Evolutionary conservation across 768 basidiomycete species (phyloP).

Genomic region (Clavulina sp.): DNA sequence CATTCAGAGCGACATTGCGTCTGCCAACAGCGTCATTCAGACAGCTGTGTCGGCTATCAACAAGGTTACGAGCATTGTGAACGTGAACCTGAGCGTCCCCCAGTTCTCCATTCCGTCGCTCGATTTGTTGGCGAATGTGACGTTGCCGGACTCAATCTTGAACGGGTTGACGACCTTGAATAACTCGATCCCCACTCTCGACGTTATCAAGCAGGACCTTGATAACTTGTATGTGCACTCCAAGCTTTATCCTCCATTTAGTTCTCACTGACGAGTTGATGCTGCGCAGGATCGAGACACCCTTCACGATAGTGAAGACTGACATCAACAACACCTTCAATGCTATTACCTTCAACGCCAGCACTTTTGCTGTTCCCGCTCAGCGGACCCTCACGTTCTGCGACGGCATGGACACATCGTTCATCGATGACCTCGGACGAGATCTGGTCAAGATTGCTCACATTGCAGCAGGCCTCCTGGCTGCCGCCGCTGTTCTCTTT

Average conservation of each 20-base stretch:
- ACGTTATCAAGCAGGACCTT: constrained; percentile 51
- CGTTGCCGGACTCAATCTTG: constrained; percentile 62
- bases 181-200: constrained; percentile 57
- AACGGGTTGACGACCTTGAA: constrained; percentile 62
- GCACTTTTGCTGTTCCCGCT: constrained; percentile 58
- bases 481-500: constrained; percentile 52
- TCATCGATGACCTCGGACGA: constrained; percentile 68
- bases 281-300: constrained; percentile 23
- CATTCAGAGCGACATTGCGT: constrained; percentile 52
- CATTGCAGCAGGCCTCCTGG: constrained; percentile 60
- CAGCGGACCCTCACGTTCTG: constrained; percentile 61
- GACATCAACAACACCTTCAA: constrained; percentile 80
- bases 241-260: neutral
- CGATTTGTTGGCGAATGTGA: constrained; percentile 53
- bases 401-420: constrained; percentile 53
- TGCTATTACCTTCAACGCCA: constrained; percentile 52
- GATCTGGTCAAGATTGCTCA: constrained; percentile 67
- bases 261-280: neutral
- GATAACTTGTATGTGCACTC: constrained; percentile 37
- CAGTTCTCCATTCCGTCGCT: constrained; percentile 63
- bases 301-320: constrained; percentile 73
- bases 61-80: constrained; percentile 44
- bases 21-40: constrained; percentile 52
- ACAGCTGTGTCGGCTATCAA: constrained; percentile 51
- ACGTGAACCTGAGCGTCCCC: constrained; percentile 41